These are phyloP conservation scores for Tuber indicum DNA, from an alignment of 495 filamentous ascomycete genomes.

Conservation along the genomic window DNA sequence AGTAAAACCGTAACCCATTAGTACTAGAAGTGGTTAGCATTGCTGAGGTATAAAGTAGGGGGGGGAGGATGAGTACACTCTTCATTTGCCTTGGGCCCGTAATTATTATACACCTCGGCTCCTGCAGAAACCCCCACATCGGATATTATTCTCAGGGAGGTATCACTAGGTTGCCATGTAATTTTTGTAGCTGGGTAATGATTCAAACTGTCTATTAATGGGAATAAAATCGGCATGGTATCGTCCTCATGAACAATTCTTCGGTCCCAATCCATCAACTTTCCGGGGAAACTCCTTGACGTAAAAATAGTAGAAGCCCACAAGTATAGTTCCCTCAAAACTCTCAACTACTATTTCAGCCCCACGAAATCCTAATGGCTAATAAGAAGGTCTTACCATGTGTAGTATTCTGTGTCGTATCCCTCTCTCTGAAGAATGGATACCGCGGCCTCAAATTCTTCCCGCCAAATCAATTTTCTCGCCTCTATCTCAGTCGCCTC, in stretches of 20 bases:
- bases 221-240: conserved; percentile 52
- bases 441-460: conserved; percentile 49
- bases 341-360: conserved; percentile 23
- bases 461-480: conserved; percentile 46
- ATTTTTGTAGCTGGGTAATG: conserved; percentile 55
- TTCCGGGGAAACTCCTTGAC: conserved; percentile 51
- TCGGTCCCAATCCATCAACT: conserved; percentile 26
- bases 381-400: conserved; percentile 39
- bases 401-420: conserved; percentile 34
- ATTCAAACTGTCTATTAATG: conserved; percentile 57
- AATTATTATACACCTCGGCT: conserved; percentile 61
- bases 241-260: conserved; percentile 2
- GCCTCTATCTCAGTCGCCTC: conserved; percentile 45
- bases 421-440: conserved; percentile 39
- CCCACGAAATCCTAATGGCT: not conserved
- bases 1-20: conserved; percentile 65
- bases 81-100: conserved; percentile 61
- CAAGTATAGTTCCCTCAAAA: conserved; percentile 54
- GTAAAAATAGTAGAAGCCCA: conserved; percentile 61
- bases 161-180: conserved; percentile 53
- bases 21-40: conserved; percentile 44
- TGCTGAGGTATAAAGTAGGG: not conserved
- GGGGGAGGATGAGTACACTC: conserved; percentile 48
- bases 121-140: conserved; percentile 48
- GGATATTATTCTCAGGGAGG: conserved; percentile 49